These are phyloP conservation scores for Phytophthora tubulina DNA, from an alignment of 352 stramenopile species.

Conservation along the genomic window DNA sequence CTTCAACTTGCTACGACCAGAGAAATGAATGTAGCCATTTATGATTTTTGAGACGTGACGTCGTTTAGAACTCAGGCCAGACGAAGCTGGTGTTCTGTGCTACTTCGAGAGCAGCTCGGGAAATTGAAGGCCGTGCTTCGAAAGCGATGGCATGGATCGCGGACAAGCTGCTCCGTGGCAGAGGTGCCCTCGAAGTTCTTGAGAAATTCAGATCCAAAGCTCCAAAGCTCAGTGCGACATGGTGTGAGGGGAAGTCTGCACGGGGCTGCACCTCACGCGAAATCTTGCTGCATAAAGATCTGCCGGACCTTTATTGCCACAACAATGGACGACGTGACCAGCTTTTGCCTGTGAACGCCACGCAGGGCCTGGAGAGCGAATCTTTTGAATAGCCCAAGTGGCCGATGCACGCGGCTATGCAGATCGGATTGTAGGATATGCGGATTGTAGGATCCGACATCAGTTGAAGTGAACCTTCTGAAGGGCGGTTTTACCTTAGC, in stretches of 20 bases:
- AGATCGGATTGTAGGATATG: too few relatives aligned
- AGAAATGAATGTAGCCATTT: background rate
- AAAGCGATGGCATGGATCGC: background rate
- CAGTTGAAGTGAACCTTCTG: too few relatives aligned
- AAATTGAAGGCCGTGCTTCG: background rate
- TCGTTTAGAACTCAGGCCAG: background rate
- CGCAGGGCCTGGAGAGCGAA: too few relatives aligned
- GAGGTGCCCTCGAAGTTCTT: background rate
- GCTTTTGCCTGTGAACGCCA: too few relatives aligned
- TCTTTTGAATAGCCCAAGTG: too few relatives aligned
- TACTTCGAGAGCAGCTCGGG: slow-evolving; percentile 1
- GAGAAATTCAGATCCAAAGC: background rate
- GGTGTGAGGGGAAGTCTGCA: background rate
- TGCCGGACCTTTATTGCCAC: too few relatives aligned
- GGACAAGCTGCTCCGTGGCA: background rate
- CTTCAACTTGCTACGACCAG: slow-evolving; percentile 8
- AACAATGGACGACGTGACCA: too few relatives aligned
- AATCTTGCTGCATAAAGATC: background rate
- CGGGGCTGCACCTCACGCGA: background rate
- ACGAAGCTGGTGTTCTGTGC: slow-evolving; percentile 15
- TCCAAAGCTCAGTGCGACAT: background rate
- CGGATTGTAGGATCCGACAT: too few relatives aligned
- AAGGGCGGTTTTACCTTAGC: too few relatives aligned
- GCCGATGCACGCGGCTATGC: too few relatives aligned
- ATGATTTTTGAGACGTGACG: too few relatives aligned